These are phyloP conservation scores for Hanseniaspora jakobsenii DNA, from an alignment of 805 yeast genomes.

Conservation along the genomic window DNA sequence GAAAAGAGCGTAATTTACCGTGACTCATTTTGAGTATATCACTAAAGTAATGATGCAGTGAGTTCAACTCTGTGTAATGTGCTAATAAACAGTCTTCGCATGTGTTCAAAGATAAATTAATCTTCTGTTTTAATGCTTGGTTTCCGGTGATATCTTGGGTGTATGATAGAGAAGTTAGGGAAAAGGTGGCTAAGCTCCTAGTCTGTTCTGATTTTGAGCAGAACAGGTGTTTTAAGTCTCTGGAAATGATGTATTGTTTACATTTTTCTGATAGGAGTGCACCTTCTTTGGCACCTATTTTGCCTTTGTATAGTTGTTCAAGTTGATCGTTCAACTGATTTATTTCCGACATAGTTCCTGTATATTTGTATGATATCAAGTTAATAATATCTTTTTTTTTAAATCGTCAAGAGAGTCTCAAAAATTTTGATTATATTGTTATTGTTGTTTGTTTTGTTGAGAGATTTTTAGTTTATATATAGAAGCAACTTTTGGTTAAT, in stretches of 20 bases:
- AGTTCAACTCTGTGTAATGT: slow-evolving; percentile 44
- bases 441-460: too few species aligned
- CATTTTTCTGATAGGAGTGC: slow-evolving; percentile 31
- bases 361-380: too few species aligned
- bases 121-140: slow-evolving; percentile 26
- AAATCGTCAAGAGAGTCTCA: too few species aligned
- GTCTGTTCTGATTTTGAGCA: slow-evolving; percentile 36
- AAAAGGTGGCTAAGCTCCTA: slow-evolving; percentile 40
- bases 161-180: slow-evolving; percentile 51
- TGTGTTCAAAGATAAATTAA: slow-evolving; percentile 31
- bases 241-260: slow-evolving; percentile 26
- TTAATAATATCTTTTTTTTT: too few species aligned
- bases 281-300: slow-evolving; percentile 20
- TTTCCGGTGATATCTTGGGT: slow-evolving; percentile 32
- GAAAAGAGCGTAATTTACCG: slow-evolving; percentile 30
- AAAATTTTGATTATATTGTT: too few species aligned
- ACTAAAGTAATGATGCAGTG: slow-evolving; percentile 41
- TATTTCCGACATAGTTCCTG: background rate
- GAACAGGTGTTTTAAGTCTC: slow-evolving; percentile 37
- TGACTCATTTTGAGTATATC: slow-evolving; percentile 38
- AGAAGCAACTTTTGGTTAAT: too few species aligned
- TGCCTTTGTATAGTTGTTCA: slow-evolving; percentile 3
- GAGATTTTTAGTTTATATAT: too few species aligned
- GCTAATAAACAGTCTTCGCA: slow-evolving; percentile 45
- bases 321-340: background rate